Evolutionary conservation across 768 basidiomycete genomes (phyloP), one percentile per base, ranked within the genome.

Genomic region (Pulveroboletus sp.): DNA sequence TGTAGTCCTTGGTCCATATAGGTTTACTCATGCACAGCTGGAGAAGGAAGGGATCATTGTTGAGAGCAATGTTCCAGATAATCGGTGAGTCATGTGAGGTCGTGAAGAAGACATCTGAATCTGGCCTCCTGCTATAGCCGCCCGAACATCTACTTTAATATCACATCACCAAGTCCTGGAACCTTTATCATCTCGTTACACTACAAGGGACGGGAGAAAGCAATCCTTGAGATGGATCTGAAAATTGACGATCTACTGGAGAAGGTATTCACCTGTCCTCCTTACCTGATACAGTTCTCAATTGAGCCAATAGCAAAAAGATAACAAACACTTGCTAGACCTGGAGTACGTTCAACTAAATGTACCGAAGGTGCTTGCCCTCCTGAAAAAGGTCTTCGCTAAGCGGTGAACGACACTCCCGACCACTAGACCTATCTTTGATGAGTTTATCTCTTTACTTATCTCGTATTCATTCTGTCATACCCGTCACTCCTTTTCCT

Each of bases 11-110:
- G 96, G 96, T 6, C 96, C 96, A 10, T 97, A 96, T 71, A 81
- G 96, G 54, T 99, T 96, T 63, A 98, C 96, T 3, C 96, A 99
- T 66, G 91, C 91, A 24, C 96, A 98, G 67, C 73, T 99, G 57
- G 96, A 99, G 76, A 98, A 97, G 72, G 96, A 98, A 72, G 94
- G 94, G 11, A 94, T 99, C 62, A 98, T 99, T 63, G 91, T 98
- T 43, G 94, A 98, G 69, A 97, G 94, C 65, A 98, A 98, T 69
- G 96, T 99, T 27, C 96, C 96, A 10, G 96, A 99, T 67, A 97
- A 95, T 65, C 78, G 95, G 94, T 90, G 52, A 61, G 86, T 48
- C 17, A 3, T 17, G 17, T 32, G 7, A 32, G 9, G 27, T 11
- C 15, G 6, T 39, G 21, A 21, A 21, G 21, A 21, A 21, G 21